These are phyloP conservation scores for Fusarium sp. DNA, from an alignment of 2,329 filamentous ascomycete genomes.

Conservation along the genomic window DNA sequence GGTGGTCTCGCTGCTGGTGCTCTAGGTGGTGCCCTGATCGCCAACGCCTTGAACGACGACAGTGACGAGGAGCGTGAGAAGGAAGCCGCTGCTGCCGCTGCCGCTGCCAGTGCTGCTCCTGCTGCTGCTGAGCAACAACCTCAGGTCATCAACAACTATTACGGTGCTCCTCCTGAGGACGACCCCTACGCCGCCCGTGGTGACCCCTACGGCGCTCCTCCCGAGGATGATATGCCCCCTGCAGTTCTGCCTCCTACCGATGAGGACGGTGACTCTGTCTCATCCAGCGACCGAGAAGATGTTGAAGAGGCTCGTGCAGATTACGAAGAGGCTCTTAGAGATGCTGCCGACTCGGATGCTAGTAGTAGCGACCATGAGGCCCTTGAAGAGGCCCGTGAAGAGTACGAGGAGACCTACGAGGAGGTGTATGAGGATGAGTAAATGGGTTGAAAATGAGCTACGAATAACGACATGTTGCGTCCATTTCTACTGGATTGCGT, in stretches of 20 bases:
- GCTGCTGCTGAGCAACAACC: not conserved
- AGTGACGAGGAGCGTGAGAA: constrained; percentile 40
- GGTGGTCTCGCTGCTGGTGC: constrained; percentile 69
- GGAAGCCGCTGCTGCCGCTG: constrained; percentile 12
- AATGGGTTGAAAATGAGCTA: constrained; percentile 26
- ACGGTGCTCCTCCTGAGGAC: constrained; percentile 33
- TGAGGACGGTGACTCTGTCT: constrained; percentile 57
- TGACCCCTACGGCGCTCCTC: constrained; percentile 17
- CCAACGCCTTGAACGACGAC: constrained; percentile 60
- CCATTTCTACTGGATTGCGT: constrained; percentile 33
- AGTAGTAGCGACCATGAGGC: constrained; percentile 66
- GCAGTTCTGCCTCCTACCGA: constrained; percentile 54
- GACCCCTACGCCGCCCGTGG: constrained; percentile 23
- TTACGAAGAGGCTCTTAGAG: constrained; percentile 58
- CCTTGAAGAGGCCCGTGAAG: constrained; percentile 65
- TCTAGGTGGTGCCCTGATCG: constrained; percentile 68
- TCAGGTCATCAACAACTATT: constrained; percentile 31
- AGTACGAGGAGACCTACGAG: constrained; percentile 55
- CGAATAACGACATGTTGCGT: constrained; percentile 42
- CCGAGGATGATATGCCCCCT: constrained; percentile 47
- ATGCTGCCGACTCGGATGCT: constrained; percentile 56
- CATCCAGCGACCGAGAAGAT: constrained; percentile 57
- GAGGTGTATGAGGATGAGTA: constrained; percentile 47
- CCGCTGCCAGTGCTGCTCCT: constrained; percentile 10
- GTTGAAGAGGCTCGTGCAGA: constrained; percentile 57